These are phyloP conservation scores for Metschnikowia koreensis DNA, from an alignment of 805 yeast species.

Conservation along the genomic window DNA sequence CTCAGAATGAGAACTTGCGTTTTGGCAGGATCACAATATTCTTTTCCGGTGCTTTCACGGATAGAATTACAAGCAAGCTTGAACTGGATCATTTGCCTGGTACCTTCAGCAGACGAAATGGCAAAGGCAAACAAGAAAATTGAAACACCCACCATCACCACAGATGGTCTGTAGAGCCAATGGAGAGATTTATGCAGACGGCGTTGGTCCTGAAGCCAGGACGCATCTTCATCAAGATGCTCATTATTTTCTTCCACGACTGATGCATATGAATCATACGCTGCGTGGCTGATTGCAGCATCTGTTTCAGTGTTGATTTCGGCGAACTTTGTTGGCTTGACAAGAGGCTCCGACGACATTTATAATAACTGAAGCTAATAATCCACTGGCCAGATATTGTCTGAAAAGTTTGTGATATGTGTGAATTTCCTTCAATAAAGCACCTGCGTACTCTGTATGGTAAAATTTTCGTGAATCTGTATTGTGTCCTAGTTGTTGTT, in stretches of 20 bases:
- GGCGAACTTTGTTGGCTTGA: conserved; percentile 6
- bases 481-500: too few species aligned
- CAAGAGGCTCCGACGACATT: conserved; percentile 6
- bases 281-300: conserved; percentile 29
- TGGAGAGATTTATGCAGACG: conserved; percentile 38
- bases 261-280: conserved; percentile 40
- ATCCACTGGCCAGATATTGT: too few species aligned
- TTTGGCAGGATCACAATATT: conserved; percentile 30
- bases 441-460: too few species aligned
- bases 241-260: conserved; percentile 34
- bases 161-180: conserved; percentile 60
- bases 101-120: conserved; percentile 35
- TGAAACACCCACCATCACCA: conserved; percentile 45
- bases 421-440: too few species aligned
- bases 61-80: conserved; percentile 30
- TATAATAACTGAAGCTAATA: not conserved
- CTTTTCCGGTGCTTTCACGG: conserved; percentile 11
- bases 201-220: conserved; percentile 52
- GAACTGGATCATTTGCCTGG: conserved; percentile 37
- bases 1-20: conserved; percentile 45
- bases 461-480: too few species aligned
- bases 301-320: conserved; percentile 11
- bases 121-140: conserved; percentile 45
- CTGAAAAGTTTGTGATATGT: too few species aligned
- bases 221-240: conserved; percentile 38